Base-by-base conservation (phyloP, 306 rosid species). In the Luffa acutangula region DNA sequence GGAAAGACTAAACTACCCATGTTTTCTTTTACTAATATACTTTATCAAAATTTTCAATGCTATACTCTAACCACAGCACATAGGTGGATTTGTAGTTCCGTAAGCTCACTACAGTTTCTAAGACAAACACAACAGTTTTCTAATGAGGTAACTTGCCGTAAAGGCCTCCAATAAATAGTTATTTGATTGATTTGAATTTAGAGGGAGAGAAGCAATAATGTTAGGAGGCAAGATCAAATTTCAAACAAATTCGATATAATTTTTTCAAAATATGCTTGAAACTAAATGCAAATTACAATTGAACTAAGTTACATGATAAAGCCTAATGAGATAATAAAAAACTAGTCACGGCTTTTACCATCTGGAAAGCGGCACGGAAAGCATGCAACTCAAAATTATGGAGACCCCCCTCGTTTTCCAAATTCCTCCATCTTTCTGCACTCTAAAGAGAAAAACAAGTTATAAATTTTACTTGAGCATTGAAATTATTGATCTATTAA, bases 361-460 rank as follows among this genome's bases (percentile, higher is more conserved):
- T 89, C 81, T 92, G 98, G 87, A 95, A 95, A 80, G 93, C 97
- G 77, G 97, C 95, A 41, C 95, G 97, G 82, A 91, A 86, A 82
- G 88, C 87, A 89, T 95, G 98, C 87, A 95, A 83, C 90, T 92
- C 93, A 63, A 95, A 95, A 83, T 95, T 92, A 80, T 88, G 91
- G 83, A 91, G 79, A 62, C 95, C 97, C 43, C 86, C 91, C 80
- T 87, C 87, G 63, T 52, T 81, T 76, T 89, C 93, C 81, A 95
- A 82, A 85, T 82, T 87, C 79, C 87, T 90, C 97, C 98, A 95
- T 87, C 97, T 92, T 85, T 95, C 97, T 43, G 97, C 98, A 86
- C 98, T 95, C 98, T 95, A 81, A 58, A 42, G 84, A 84, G 75
- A 86, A 80, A 81, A 86, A 37, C 31, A 69, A 69, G 73, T 65